Conservation (phyloP, 2,329 filamentous ascomycete genomes). For the Colletotrichum navitas region DNA sequence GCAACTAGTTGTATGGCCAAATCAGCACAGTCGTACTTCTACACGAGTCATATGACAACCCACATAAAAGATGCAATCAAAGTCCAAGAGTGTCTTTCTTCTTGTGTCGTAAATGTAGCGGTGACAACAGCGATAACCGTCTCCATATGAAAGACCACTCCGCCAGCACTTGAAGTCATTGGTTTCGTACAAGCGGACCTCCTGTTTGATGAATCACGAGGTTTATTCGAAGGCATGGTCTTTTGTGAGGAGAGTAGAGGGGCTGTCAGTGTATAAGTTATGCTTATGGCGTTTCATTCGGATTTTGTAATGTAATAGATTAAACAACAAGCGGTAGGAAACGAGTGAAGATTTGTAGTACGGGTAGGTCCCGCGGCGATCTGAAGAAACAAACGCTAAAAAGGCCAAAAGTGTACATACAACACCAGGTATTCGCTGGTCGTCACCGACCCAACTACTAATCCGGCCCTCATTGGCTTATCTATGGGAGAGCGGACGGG, state of each 20-base stretch:
- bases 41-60: neutral
- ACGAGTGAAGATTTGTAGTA: too few relatives aligned
- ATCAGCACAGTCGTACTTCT: neutral
- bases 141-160: neutral
- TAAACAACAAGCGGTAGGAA: neutral
- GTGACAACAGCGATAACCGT: neutral
- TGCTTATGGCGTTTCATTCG: neutral
- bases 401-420: too few relatives aligned
- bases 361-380: too few relatives aligned
- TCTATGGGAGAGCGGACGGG: too few relatives aligned
- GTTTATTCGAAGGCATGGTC: neutral
- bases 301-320: neutral
- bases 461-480: too few relatives aligned
- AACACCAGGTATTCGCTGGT: too few relatives aligned
- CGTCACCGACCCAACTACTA: too few relatives aligned
- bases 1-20: neutral
- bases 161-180: neutral
- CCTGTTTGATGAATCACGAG: neutral
- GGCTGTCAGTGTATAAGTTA: neutral
- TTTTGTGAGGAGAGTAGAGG: neutral
- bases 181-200: neutral
- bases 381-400: too few relatives aligned
- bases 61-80: neutral
- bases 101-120: neutral
- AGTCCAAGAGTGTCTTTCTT: neutral